Percentiles rank a stretch among this genome's conserved stretches.
Evolutionary conservation across 108 stramenopile species (phyloP).

Genomic region (Cylindrotheca closterium): DNA sequence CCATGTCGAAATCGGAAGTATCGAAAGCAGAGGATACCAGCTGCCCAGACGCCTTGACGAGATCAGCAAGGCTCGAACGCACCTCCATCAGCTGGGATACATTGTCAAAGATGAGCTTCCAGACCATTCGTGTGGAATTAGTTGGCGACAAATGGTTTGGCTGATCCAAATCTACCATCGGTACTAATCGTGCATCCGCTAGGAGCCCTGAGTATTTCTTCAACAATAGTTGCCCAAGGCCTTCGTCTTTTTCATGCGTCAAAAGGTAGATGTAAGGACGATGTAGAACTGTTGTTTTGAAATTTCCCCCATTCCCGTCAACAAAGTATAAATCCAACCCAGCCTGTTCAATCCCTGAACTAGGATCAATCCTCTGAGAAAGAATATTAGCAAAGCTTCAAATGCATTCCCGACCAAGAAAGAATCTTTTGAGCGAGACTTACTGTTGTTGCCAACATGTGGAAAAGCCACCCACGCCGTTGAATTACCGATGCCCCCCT

Average conservation of each 20-base stretch:
- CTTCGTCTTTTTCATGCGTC: constrained; percentile 60
- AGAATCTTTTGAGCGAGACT: too few species aligned
- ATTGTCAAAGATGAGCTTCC: constrained; percentile 76
- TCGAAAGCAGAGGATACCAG: constrained; percentile 10
- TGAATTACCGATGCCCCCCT: constrained; percentile 3
- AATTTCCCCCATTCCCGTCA: constrained; percentile 55
- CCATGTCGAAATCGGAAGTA: constrained; percentile 21
- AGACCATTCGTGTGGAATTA: constrained; percentile 47
- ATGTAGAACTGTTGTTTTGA: constrained; percentile 88
- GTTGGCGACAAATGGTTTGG: constrained; percentile 68
- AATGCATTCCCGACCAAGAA: too few species aligned
- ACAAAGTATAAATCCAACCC: constrained; percentile 93
- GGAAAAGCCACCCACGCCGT: constrained; percentile 87
- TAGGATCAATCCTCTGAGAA: constrained; percentile 26
- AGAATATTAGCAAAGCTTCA: neutral
- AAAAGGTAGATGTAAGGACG: constrained; percentile 95
- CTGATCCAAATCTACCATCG: constrained; percentile 72
- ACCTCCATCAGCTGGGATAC: constrained; percentile 76
- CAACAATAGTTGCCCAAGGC: constrained; percentile 60
- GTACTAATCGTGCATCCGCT: constrained; percentile 54
- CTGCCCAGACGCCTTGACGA: constrained; percentile 47
- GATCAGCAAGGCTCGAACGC: constrained; percentile 47
- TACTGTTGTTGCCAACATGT: constrained; percentile 90
- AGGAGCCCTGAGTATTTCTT: constrained; percentile 65
- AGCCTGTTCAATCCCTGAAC: constrained; percentile 50